Conservation (phyloP, 2,329 filamentous ascomycete species). For the Colletotrichum sp. region DNA sequence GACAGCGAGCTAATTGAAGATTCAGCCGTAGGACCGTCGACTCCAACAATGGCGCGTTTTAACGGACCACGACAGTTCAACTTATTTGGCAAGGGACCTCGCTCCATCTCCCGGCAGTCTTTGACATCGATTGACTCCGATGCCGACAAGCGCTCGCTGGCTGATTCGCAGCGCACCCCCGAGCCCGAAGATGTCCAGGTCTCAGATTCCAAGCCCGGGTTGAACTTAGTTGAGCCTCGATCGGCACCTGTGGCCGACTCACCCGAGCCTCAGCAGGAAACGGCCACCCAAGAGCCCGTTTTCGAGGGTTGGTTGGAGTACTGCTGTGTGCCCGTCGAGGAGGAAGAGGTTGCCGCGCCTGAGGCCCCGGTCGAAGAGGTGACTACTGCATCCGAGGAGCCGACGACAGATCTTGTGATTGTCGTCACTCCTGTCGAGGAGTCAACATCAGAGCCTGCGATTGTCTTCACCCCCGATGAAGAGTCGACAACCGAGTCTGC, state of each 20-base stretch:
- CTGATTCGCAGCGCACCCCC: neutral
- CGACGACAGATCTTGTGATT: neutral
- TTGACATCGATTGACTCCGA: conserved; percentile 4
- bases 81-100: conserved; percentile 8
- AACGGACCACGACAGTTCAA: conserved; percentile 16
- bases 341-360: conserved; percentile 4
- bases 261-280: neutral
- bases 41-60: conserved; percentile 16
- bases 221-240: neutral
- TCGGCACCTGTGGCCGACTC: neutral
- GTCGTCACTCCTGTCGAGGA: neutral
- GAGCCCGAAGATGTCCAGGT: neutral
- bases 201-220: neutral
- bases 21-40: neutral
- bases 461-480: neutral
- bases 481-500: neutral
- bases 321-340: conserved; percentile 14
- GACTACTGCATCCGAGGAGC: neutral
- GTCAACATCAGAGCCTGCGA: neutral
- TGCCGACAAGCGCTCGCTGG: neutral
- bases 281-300: neutral
- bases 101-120: conserved; percentile 16
- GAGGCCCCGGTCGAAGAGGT: neutral
- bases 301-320: conserved; percentile 24
- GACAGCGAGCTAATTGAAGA: conserved; percentile 16